A percentile compares a stretch with the other conserved stretches of the same genome.
phyloP scores from a whole-genome alignment of 225 moss, liverwort and hornwort genomes.

The Marchantia polymorpha region DNA sequence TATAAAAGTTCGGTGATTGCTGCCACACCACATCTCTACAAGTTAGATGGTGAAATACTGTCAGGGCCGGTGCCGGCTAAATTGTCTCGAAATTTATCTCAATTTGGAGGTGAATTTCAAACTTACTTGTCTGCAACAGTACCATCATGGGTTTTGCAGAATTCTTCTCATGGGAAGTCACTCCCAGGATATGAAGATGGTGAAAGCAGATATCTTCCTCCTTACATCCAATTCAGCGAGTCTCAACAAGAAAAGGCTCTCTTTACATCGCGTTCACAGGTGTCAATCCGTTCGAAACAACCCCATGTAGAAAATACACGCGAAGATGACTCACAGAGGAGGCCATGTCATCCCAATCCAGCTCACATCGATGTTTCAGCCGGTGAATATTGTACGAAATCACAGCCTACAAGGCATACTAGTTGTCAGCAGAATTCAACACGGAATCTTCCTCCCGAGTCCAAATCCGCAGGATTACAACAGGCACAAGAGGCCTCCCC shows the following conservation, averaged over 20 bases:
- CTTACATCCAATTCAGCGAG: neutral
- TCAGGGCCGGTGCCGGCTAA: neutral
- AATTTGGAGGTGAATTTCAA: neutral
- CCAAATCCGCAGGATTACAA: neutral
- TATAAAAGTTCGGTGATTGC: slow-evolving; percentile 60
- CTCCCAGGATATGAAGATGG: slow-evolving; percentile 11
- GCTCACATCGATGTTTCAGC: neutral
- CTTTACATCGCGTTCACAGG: slow-evolving; percentile 10
- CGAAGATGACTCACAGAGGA: neutral
- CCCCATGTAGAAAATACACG: neutral
- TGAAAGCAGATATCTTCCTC: neutral
- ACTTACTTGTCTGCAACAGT: neutral
- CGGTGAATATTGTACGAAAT: neutral
- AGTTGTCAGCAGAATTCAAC: neutral
- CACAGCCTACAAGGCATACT: neutral
- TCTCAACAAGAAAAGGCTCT: neutral
- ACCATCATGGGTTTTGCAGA: slow-evolving; percentile 25
- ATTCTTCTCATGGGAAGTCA: slow-evolving; percentile 3
- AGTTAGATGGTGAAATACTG: slow-evolving; percentile 52
- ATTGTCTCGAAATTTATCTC: slow-evolving; percentile 7
- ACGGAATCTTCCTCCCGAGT: neutral
- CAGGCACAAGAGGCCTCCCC: neutral
- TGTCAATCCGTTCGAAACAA: neutral
- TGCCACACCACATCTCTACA: slow-evolving; percentile 41
- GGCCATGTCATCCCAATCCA: neutral